Base-by-base conservation (phyloP, 148 eudicot species). In the Mesembryanthemum crystallinum region DNA sequence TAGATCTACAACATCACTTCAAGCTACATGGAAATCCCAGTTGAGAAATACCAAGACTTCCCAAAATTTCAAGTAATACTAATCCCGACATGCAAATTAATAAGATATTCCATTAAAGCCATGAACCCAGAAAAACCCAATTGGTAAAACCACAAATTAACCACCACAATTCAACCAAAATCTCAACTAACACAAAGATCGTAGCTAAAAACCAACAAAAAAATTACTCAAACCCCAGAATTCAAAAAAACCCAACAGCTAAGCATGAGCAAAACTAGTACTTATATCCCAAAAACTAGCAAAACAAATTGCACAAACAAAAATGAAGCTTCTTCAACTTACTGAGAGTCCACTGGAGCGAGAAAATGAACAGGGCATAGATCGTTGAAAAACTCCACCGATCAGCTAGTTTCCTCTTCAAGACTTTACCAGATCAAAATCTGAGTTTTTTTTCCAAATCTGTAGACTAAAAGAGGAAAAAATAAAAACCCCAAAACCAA, bases 351-450 rank as follows among this genome's bases (percentile, higher is more conserved):
- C 74, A 76, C 67, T 67, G n/a, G 0, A 51, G 59, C 33, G 54
- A 13, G 73, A 71, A 84, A 39, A 73, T 67, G 67, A 74, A 81
- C 76, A 62, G 30, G 60, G 76, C 70, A 60, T 69, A 85, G 85
- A 84, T 88, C 82, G 28, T 58, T 42, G 76, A 81, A 69, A 5
- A 74, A 65, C 82, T 76, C 27, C 57, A 59, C 43, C 39, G 79
- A 79, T 83, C 76, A 71, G 13, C 74, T 20, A 65, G 52, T 42
- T 37, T 63, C 51, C n/a, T 77, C 78, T 79, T 79, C 78, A 80
- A 87, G 69, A 78, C 85, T 84, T 77, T 20, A 72, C 55, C 78
- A 78, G 89, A 85, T 79, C 83, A 55, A 84, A 70, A 47, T 72
- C 69, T 37, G 65, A 67, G 15, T 57, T 61, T 70, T 73, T 64